Evolutionary conservation across 2,329 filamentous ascomycete genomes (phyloP).

Genomic region (Fusarium proliferatum): DNA sequence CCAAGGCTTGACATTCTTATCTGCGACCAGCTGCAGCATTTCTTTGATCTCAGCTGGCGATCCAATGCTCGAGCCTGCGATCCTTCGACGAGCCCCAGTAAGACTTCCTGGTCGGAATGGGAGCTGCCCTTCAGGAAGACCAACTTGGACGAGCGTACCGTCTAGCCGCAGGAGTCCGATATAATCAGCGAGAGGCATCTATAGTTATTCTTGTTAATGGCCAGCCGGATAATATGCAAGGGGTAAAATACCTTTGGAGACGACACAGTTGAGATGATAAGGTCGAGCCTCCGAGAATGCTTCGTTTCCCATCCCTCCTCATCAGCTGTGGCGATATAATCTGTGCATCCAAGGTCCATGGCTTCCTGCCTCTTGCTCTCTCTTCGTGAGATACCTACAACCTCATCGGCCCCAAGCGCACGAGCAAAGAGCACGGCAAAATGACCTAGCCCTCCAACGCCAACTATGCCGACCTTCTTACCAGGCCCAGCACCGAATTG

Average conservation of each 20-base stretch:
- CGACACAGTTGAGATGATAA: constrained; percentile 78
- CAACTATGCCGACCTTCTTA: constrained; percentile 73
- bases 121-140: constrained; percentile 58
- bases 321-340: constrained; percentile 66
- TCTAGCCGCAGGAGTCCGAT: constrained; percentile 57
- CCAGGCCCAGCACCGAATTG: constrained; percentile 55
- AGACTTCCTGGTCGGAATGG: constrained; percentile 3
- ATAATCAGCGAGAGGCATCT: constrained; percentile 37
- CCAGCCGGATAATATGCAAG: too few relatives aligned
- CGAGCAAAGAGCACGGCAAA: constrained; percentile 75
- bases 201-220: too few relatives aligned
- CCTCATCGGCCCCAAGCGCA: constrained; percentile 69
- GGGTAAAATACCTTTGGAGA: constrained; percentile 48
- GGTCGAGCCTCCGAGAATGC: constrained; percentile 71
- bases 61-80: constrained; percentile 56
- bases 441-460: constrained; percentile 75
- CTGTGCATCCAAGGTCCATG: constrained; percentile 64
- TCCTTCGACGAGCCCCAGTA: neutral
- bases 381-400: constrained; percentile 67
- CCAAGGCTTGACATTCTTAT: constrained; percentile 67
- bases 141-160: constrained; percentile 70
- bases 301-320: constrained; percentile 62
- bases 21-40: constrained; percentile 67
- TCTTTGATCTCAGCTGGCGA: constrained; percentile 66
- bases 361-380: constrained; percentile 67